phyloP scores from a whole-genome alignment of 495 filamentous ascomycete genomes.

The Talaromyces liani region DNA sequence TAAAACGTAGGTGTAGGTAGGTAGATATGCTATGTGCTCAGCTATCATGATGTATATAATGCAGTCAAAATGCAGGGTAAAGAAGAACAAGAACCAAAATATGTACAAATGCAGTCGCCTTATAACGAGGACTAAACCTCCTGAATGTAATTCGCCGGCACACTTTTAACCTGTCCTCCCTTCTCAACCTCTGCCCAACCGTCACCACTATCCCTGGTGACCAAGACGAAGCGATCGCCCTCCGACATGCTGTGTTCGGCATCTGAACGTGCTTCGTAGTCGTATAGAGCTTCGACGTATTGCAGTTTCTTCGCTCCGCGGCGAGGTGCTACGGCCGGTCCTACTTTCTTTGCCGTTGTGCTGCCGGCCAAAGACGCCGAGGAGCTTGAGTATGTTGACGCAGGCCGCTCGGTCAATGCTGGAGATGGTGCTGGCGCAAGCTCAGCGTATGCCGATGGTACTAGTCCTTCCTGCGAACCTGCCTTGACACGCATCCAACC shows the following conservation, averaged over 20 bases:
- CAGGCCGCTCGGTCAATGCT: slow-evolving; percentile 38
- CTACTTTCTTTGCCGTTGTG: slow-evolving; percentile 66
- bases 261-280: slow-evolving; percentile 79
- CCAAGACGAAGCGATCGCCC: slow-evolving; percentile 84
- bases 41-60: neutral
- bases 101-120: slow-evolving; percentile 5
- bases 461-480: slow-evolving; percentile 65
- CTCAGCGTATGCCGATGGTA: slow-evolving; percentile 78
- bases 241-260: slow-evolving; percentile 83
- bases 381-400: slow-evolving; percentile 74
- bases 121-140: slow-evolving; percentile 40
- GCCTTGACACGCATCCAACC: slow-evolving; percentile 82
- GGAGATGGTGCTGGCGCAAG: slow-evolving; percentile 38
- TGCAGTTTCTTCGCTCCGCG: slow-evolving; percentile 92
- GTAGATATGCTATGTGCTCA: neutral
- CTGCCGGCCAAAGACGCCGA: slow-evolving; percentile 61
- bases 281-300: slow-evolving; percentile 89
- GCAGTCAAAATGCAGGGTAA: neutral
- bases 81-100: neutral
- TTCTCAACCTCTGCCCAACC: slow-evolving; percentile 97
- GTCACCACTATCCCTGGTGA: slow-evolving; percentile 78
- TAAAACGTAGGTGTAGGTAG: neutral
- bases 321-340: slow-evolving; percentile 85
- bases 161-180: slow-evolving; percentile 81
- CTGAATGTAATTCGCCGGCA: slow-evolving; percentile 90